Evolutionary conservation across 2,329 filamentous ascomycete genomes (phyloP).

Genomic region (Alternaria dauci): DNA sequence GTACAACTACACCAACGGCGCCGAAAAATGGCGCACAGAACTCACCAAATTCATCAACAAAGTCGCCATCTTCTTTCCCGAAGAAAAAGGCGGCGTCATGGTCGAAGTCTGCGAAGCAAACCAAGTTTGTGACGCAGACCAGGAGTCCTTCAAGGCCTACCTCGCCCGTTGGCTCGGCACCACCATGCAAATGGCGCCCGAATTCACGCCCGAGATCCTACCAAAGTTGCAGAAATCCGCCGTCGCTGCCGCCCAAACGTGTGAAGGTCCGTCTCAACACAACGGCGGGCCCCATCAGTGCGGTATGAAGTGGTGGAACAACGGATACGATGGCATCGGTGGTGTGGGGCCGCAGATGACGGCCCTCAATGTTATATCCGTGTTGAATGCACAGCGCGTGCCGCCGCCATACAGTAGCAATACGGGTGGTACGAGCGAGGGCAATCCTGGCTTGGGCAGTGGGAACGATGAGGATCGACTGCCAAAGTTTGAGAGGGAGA

Average conservation of each 20-base stretch:
- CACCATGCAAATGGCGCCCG: slow-evolving; percentile 66
- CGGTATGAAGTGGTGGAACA: slow-evolving; percentile 54
- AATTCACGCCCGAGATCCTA: slow-evolving; percentile 60
- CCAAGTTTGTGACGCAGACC: slow-evolving; percentile 55
- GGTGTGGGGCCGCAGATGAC: slow-evolving; percentile 68
- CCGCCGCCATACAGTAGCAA: slow-evolving; percentile 56
- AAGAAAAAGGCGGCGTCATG: slow-evolving; percentile 51
- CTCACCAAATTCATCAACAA: slow-evolving; percentile 45
- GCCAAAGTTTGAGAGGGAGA: slow-evolving; percentile 29
- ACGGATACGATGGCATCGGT: slow-evolving; percentile 54
- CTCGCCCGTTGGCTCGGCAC: slow-evolving; percentile 61
- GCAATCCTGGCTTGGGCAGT: slow-evolving; percentile 54
- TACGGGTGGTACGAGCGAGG: slow-evolving; percentile 61
- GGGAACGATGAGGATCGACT: slow-evolving; percentile 30
- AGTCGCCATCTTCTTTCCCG: slow-evolving; percentile 51
- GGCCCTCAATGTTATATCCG: slow-evolving; percentile 62
- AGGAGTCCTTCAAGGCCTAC: slow-evolving; percentile 57
- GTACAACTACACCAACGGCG: slow-evolving; percentile 53
- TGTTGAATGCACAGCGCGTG: slow-evolving; percentile 52
- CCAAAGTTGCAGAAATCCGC: slow-evolving; percentile 64
- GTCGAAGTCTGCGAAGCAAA: slow-evolving; percentile 54
- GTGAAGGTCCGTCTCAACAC: slow-evolving; percentile 57
- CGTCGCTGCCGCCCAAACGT: slow-evolving; percentile 62
- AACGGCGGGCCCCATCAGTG: slow-evolving; percentile 47
- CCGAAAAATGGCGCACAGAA: slow-evolving; percentile 40